A percentile compares a stretch with the other conserved stretches of the same genome.
These are phyloP conservation scores for Suillus subaureus DNA, from an alignment of 768 basidiomycete species.

Conservation along the genomic window DNA sequence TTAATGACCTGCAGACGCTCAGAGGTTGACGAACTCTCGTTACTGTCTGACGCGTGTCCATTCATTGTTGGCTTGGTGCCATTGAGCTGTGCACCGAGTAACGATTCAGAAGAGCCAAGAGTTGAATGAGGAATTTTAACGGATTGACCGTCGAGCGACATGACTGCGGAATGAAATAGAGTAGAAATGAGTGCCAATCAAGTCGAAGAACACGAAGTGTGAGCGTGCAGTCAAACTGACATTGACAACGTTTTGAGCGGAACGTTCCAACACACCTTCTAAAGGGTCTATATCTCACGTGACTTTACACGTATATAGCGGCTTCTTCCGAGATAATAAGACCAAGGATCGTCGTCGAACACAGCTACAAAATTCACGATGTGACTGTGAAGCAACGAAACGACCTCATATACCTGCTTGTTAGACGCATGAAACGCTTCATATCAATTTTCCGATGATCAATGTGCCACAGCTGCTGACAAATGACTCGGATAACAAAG, in stretches of 20 bases:
- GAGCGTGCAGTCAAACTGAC: constrained; percentile 6
- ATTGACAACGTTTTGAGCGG: constrained; percentile 7
- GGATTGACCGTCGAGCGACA: constrained; percentile 5
- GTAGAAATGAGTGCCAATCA: constrained; percentile 12
- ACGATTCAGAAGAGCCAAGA: background rate
- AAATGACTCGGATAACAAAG: background rate
- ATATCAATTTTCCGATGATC: background rate
- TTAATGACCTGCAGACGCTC: constrained; percentile 84
- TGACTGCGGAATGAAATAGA: constrained; percentile 7
- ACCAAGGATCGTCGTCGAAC: background rate
- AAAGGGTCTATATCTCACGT: constrained; percentile 1
- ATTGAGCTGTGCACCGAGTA: constrained; percentile 8
- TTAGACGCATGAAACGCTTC: background rate
- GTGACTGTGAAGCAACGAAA: background rate
- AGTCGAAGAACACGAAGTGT: constrained; percentile 11
- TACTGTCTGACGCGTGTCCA: constrained; percentile 18
- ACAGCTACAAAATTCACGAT: background rate
- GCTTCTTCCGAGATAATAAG: background rate
- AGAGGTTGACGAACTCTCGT: constrained; percentile 32
- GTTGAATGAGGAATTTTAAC: background rate
- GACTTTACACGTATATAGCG: background rate
- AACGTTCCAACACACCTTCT: background rate
- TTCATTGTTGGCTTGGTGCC: constrained; percentile 14
- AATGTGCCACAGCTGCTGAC: background rate
- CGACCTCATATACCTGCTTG: background rate